Percentiles rank a stretch among this genome's conserved stretches.
phyloP scores from a whole-genome alignment of 352 stramenopile genomes.

The Blastocystis sp. region DNA sequence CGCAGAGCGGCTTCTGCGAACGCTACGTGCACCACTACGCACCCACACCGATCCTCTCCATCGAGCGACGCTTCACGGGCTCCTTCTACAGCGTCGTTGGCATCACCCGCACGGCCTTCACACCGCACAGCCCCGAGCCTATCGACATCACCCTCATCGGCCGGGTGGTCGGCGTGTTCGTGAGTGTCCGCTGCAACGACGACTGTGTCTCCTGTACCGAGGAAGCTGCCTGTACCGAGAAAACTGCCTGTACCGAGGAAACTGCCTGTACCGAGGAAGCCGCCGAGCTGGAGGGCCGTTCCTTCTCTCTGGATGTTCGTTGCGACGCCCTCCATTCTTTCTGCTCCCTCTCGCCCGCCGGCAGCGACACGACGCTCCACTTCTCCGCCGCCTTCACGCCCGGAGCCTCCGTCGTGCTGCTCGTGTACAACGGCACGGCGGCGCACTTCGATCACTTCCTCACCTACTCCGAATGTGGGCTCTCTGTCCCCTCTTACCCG shows the following conservation, averaged over 20 bases:
- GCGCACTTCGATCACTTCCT: not conserved
- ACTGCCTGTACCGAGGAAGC: not conserved
- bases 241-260: not conserved
- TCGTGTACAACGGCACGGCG: slow-evolving; percentile 21
- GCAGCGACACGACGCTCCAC: not conserved
- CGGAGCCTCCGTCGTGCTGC: slow-evolving; percentile 36
- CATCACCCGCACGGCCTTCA: slow-evolving; percentile 48
- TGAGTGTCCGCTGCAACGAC: not conserved
- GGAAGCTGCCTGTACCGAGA: not conserved
- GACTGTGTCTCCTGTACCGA: not conserved
- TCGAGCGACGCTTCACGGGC: slow-evolving; percentile 22
- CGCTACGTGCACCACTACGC: slow-evolving; percentile 47
- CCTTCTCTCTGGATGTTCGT: not conserved
- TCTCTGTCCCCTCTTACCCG: not conserved
- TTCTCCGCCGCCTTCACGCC: slow-evolving; percentile 19
- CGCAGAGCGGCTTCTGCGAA: not conserved
- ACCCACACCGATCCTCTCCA: not conserved
- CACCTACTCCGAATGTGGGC: slow-evolving; percentile 28
- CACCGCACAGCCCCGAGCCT: not conserved
- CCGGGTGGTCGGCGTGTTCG: slow-evolving; percentile 25
- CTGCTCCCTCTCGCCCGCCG: not conserved
- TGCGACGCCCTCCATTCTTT: not conserved
- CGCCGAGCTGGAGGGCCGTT: not conserved
- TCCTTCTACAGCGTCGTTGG: slow-evolving; percentile 51
- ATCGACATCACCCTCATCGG: slow-evolving; percentile 10